Evolutionary conservation across 2,329 filamentous ascomycete species (phyloP), one percentile per base, ranked within the genome.

Genomic region (Fonsecaea pedrosoi): DNA sequence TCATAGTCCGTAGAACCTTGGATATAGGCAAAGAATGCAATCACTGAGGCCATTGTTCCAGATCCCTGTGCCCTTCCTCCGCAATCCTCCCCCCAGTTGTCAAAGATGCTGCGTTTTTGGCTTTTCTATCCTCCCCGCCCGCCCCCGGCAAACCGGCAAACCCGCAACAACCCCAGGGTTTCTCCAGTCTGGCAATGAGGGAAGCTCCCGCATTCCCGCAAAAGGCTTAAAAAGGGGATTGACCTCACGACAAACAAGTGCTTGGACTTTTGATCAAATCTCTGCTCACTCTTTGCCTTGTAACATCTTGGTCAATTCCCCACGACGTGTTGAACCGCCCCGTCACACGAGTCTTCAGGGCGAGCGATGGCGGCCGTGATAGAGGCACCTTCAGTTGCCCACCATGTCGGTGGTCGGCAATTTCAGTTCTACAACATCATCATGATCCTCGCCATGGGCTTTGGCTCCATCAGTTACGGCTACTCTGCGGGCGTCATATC

Each of bases 1-100:
- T 57, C 84, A 87, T 50, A 77, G 78, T 35, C 73, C 68, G 79
- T 13, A 84, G 37, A 13, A 40, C 37, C 37, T 13, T 40, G 37
- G 9, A 15, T 13, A 40, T 40, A 25, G 37, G 37, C 37, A 10
- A 40, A 13, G 13, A 13, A 40, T 40, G 10, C 9, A 40, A 40
- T 40, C 37, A 40, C 13, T 40, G 37, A 13, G 13, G 37, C 37
- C 37, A 10, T 12, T 40, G 13, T 10, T 40, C 37, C 37, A 13
- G 37, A 40, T 40, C 8, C 10, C 13, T 40, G 10, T 40, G 9
- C 37, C 12, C 9, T 4, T 40, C 37, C 37, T 40, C 37, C 37
- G 37, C 37, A 40, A 12, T 40, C 25, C 25, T 40, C 13, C 37
- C 37, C 37, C 37, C 37, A 40, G 37, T 4, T 13, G 8, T 10